A percentile compares a stretch with the other conserved stretches of the same genome.
Evolutionary conservation across 2,329 filamentous ascomycete genomes (phyloP).

Genomic region (Graphiopsis chlorocephala): DNA sequence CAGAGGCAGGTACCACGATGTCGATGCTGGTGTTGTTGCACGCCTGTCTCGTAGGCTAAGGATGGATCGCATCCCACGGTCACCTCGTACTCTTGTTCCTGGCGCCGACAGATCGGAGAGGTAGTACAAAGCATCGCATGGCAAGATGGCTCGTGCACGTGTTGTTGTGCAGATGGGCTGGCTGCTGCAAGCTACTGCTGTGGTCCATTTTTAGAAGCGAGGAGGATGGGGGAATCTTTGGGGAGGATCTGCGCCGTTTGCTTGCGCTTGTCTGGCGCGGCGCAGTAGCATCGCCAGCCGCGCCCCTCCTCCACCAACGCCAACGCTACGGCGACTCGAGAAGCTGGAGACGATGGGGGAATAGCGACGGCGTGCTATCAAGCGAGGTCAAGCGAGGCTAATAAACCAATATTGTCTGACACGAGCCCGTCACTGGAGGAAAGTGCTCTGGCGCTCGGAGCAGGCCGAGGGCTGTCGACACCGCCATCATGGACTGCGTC

Average conservation of each 20-base stretch:
- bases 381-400: background rate
- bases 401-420: background rate
- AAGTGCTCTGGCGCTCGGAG: background rate
- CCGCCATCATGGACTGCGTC: background rate
- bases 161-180: background rate
- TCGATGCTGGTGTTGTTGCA: background rate
- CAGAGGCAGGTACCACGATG: background rate
- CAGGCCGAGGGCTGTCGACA: background rate
- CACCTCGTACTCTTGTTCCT: slow-evolving; percentile 1
- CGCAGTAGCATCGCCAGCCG: background rate
- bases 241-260: background rate
- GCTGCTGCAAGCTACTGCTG: no score
- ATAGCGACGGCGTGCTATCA: slow-evolving; percentile 2
- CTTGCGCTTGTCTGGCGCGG: background rate
- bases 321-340: background rate
- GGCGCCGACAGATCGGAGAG: background rate
- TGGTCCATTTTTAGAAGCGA: background rate
- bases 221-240: background rate
- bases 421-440: background rate
- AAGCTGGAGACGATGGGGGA: background rate
- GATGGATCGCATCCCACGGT: background rate
- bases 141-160: background rate
- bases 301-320: background rate
- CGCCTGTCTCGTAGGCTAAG: background rate
- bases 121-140: background rate